Conservation (phyloP, 2,329 filamentous ascomycete genomes). For the Aspergillus piperis region DNA sequence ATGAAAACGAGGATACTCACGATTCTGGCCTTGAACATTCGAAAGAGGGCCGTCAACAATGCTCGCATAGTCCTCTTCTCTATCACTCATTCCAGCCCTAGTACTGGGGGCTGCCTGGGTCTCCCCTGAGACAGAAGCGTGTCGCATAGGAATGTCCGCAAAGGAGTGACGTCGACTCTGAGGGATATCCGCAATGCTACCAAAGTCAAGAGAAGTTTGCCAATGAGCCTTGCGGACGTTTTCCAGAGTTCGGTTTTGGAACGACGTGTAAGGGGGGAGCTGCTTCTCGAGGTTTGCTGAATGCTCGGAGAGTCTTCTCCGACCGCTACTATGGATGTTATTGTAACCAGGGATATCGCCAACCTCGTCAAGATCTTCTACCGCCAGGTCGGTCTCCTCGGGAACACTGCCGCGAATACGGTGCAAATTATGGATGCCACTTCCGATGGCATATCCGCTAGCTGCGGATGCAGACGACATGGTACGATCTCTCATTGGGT, state of each 20-base stretch:
- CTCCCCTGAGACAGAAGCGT: slow-evolving; percentile 45
- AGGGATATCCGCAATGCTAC: slow-evolving; percentile 46
- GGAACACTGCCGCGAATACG: slow-evolving; percentile 45
- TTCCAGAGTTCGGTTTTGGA: slow-evolving; percentile 49
- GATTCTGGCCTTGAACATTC: slow-evolving; percentile 41
- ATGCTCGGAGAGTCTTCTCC: slow-evolving; percentile 49
- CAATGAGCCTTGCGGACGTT: slow-evolving; percentile 51
- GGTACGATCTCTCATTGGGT: slow-evolving; percentile 43
- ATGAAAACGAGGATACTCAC: slow-evolving; percentile 46
- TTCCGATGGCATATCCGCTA: slow-evolving; percentile 35
- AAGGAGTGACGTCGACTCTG: slow-evolving; percentile 56
- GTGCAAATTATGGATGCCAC: slow-evolving; percentile 37
- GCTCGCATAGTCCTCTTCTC: slow-evolving; percentile 40
- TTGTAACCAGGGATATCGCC: slow-evolving; percentile 43
- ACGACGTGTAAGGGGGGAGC: slow-evolving; percentile 36
- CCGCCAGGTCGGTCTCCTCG: slow-evolving; percentile 47
- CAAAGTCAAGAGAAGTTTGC: slow-evolving; percentile 54
- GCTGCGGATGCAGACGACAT: slow-evolving; percentile 43
- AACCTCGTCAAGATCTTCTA: slow-evolving; percentile 49
- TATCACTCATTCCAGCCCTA: slow-evolving; percentile 32
- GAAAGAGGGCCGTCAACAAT: slow-evolving; percentile 40
- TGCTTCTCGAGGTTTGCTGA: slow-evolving; percentile 45
- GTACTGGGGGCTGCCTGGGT: slow-evolving; percentile 24
- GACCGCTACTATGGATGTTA: slow-evolving; percentile 38
- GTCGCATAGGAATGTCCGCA: slow-evolving; percentile 52